These are phyloP conservation scores for Spergularia bocconei DNA, from an alignment of 148 eudicot genomes.

Conservation along the genomic window DNA sequence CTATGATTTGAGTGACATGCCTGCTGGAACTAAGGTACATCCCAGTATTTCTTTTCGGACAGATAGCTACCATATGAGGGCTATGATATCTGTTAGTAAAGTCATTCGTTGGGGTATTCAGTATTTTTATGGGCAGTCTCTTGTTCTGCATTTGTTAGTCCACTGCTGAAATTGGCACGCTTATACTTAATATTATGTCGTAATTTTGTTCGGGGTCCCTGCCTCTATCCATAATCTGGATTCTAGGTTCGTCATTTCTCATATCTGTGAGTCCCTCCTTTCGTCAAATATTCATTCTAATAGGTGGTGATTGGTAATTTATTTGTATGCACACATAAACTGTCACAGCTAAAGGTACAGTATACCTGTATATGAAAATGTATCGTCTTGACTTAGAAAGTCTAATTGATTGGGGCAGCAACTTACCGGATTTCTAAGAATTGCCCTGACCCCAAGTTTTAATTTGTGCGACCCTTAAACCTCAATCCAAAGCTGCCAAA, in stretches of 20 bases:
- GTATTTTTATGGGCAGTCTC: neutral
- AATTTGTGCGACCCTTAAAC: too few relatives aligned
- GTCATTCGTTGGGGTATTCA: neutral
- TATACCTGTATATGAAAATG: neutral
- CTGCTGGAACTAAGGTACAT: conserved; percentile 70
- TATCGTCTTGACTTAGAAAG: neutral
- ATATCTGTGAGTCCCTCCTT: neutral
- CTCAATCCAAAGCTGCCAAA: too few relatives aligned
- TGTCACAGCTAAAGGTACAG: neutral
- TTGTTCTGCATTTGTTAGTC: conserved; percentile 1
- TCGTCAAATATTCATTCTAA: neutral
- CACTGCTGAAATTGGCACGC: neutral
- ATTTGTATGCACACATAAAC: neutral
- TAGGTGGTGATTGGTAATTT: neutral
- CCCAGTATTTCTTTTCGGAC: neutral
- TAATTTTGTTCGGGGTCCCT: neutral
- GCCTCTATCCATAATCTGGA: neutral
- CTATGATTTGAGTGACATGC: conserved; percentile 83
- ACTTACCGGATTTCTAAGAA: too few relatives aligned
- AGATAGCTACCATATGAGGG: neutral
- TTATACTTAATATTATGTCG: neutral
- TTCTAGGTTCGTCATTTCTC: neutral
- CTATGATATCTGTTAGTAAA: neutral
- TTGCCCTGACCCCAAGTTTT: too few relatives aligned
- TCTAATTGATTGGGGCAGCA: too few relatives aligned